Base-by-base conservation (phyloP, 2,329 filamentous ascomycete genomes). In the Cadophora malorum region DNA sequence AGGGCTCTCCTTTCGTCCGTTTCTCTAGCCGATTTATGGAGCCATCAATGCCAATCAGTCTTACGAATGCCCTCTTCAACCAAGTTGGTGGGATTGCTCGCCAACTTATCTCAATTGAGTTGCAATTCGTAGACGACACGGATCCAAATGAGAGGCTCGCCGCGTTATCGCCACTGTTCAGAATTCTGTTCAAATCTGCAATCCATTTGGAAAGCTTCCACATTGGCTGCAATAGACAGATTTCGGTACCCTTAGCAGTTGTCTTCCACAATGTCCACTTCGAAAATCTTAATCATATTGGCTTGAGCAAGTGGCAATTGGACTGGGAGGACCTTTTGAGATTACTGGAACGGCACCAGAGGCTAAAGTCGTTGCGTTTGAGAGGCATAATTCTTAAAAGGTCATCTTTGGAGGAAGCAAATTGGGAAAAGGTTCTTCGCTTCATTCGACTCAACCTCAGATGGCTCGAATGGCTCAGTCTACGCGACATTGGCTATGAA, bases 271-370 rank as follows among this genome's bases (percentile, higher is more conserved):
- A 85, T 66, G 82, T 89, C 8, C 81, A 82, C 53, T 90, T 88
- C 87, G 82, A 85, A 16, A 85, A 85, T 41, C 79, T 91, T 5
- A 82, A 86, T 41, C 87, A 88, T 1, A 85, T 91, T 65, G 89
- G 89, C 1, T 84, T 91, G 25, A 87, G 90, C 71, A 84, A 86
- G 16, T 91, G 89, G 89, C 83, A 83, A 52, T 78, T 91, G 3
- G 79, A 85, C 56, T 83, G 85, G 0, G 81, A 85, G 0, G 89
- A 91, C 73, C 86, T 91, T 61, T 85, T 89, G 56, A 79, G 78
- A 0, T 78, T 91, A 6, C 82, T 85, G 1, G 79, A 81, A 35
- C 83, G 87, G 49, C 88, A 91, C 73, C 80, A 81, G 61, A 83
- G 12, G 85, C 82, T 31, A 78, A 84, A 84, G 50, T 88, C 88